phyloP scores from a whole-genome alignment of 1,284 basidiomycete species.

The Marasmius sp. region DNA sequence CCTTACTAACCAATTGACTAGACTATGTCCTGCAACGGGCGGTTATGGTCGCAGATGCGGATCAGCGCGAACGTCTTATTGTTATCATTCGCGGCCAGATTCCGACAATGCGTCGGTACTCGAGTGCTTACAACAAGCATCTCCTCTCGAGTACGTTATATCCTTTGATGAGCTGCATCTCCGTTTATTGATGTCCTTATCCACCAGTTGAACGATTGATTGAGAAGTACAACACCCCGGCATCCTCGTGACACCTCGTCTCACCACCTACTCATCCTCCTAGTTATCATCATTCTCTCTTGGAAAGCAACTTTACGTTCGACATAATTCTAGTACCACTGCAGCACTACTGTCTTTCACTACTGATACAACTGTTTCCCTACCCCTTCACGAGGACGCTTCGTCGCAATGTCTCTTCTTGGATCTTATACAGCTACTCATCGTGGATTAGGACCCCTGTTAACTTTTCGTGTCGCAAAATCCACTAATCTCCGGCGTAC shows the following conservation, averaged over 20 bases:
- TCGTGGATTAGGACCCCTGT: not conserved
- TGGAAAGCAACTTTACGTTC: not conserved
- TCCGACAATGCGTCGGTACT: constrained; percentile 67
- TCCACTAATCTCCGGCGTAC: not conserved
- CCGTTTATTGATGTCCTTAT: constrained; percentile 5
- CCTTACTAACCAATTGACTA: constrained; percentile 25
- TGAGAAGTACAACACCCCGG: constrained; percentile 36
- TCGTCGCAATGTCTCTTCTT: not conserved
- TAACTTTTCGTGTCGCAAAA: not conserved
- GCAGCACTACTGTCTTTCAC: not conserved
- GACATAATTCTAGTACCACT: not conserved
- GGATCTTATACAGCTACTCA: not conserved
- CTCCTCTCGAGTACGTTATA: constrained; percentile 67
- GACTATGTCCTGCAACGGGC: constrained; percentile 85
- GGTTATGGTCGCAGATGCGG: constrained; percentile 65
- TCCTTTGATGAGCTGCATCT: not conserved
- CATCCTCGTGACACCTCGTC: not conserved
- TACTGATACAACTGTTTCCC: not conserved
- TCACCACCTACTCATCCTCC: not conserved
- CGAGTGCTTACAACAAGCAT: constrained; percentile 76
- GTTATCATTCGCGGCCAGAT: constrained; percentile 67
- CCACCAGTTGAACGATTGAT: constrained; percentile 67
- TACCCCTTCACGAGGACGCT: not conserved
- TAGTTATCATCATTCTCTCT: not conserved
- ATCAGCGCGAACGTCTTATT: constrained; percentile 69